A percentile compares a stretch with the other conserved stretches of the same genome.
phyloP scores from a whole-genome alignment of 2,329 filamentous ascomycete species.

The Scytalidium lignicola region DNA sequence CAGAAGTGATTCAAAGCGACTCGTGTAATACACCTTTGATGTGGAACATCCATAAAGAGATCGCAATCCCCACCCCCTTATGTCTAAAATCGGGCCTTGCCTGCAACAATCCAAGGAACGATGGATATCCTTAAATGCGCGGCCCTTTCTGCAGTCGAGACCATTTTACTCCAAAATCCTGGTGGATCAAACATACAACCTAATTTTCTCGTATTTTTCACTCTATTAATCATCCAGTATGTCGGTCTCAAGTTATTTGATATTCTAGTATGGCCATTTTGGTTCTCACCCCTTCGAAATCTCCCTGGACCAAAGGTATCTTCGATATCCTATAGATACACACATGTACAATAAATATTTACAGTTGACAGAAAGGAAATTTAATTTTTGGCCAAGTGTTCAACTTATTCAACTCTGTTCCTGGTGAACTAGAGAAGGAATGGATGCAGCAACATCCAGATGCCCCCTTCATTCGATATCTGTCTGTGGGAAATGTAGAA shows the following conservation, averaged over 20 bases:
- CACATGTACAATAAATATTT: neutral
- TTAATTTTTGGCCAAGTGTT: constrained; percentile 34
- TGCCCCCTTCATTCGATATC: constrained; percentile 34
- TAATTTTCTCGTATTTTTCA: neutral
- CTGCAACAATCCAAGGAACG: too few relatives aligned
- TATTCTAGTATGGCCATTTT: neutral
- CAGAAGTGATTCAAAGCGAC: too few relatives aligned
- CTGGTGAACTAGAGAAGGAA: constrained; percentile 21
- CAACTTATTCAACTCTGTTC: constrained; percentile 24
- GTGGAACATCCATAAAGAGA: too few relatives aligned
- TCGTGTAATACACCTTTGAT: too few relatives aligned
- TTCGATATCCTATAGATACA: too few relatives aligned
- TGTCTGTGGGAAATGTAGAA: constrained; percentile 31
- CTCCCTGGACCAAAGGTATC: neutral
- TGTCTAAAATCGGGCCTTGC: too few relatives aligned
- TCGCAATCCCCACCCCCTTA: too few relatives aligned
- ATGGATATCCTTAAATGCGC: neutral
- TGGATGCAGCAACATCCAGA: constrained; percentile 31
- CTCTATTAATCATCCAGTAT: neutral
- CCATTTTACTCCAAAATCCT: neutral
- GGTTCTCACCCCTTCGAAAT: neutral
- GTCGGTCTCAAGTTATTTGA: neutral
- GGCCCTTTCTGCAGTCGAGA: neutral
- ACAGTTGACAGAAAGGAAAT: neutral
- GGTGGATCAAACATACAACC: neutral